Evolutionary conservation across 2,329 filamentous ascomycete species (phyloP).

Genomic region (Xylariaceae sp.): DNA sequence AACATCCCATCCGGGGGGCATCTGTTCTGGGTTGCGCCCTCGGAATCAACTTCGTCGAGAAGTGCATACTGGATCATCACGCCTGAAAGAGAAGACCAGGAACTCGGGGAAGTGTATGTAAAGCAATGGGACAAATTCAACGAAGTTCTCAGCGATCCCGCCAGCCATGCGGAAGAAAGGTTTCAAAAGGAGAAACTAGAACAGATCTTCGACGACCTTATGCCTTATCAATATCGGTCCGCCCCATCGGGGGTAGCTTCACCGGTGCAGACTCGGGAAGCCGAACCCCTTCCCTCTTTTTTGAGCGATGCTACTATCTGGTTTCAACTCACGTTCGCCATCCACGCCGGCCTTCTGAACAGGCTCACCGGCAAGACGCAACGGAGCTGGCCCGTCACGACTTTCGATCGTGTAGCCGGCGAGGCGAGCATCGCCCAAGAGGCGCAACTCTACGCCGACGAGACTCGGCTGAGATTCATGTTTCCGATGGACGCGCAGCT

Average conservation of each 20-base stretch:
- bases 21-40: conserved; percentile 61
- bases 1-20: conserved; percentile 60
- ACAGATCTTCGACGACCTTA: conserved; percentile 44
- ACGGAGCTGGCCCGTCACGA: conserved; percentile 56
- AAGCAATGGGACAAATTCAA: conserved; percentile 53
- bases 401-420: conserved; percentile 54
- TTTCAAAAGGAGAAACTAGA: conserved; percentile 47
- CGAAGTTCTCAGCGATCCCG: conserved; percentile 56
- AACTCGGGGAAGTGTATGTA: conserved; percentile 38
- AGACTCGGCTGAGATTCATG: conserved; percentile 30
- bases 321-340: conserved; percentile 53
- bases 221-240: conserved; percentile 47
- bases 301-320: conserved; percentile 47
- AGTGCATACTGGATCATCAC: conserved; percentile 61
- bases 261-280: conserved; percentile 13
- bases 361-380: conserved; percentile 48
- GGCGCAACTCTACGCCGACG: conserved; percentile 41
- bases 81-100: conserved; percentile 32
- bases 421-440: conserved; percentile 45
- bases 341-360: conserved; percentile 49
- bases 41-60: conserved; percentile 50
- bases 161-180: conserved; percentile 47
- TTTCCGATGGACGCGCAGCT: conserved; percentile 35
- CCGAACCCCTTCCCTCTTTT: conserved; percentile 30
- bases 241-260: conserved; percentile 17